phyloP scores from a whole-genome alignment of 108 stramenopile species.

The Skeletonema potamos region DNA sequence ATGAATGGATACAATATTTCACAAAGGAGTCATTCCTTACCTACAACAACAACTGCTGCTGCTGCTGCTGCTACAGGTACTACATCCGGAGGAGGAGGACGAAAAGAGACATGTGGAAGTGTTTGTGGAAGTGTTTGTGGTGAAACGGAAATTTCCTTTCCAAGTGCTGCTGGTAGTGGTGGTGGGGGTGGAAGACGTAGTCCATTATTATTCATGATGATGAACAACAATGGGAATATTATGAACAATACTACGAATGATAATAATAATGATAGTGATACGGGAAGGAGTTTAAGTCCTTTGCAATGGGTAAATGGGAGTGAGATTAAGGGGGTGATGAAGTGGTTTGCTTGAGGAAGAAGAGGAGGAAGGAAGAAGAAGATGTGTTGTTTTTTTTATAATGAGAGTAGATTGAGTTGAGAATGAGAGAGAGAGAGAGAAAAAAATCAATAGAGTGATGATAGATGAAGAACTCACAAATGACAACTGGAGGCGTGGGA shows the following conservation, averaged over 20 bases:
- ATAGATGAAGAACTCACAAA: no score
- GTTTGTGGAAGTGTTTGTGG: slow-evolving; percentile 19
- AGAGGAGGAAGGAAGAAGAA: not conserved
- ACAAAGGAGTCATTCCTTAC: not conserved
- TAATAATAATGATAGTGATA: not conserved
- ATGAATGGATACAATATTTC: not conserved
- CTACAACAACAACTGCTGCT: no score
- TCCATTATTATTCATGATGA: not conserved
- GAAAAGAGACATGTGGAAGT: not conserved
- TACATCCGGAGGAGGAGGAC: not conserved
- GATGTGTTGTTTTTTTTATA: not conserved
- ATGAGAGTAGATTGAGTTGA: not conserved
- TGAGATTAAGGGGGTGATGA: not conserved
- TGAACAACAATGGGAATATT: not conserved
- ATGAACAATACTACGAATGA: not conserved
- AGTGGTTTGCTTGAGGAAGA: not conserved
- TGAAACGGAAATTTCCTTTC: slow-evolving; percentile 19
- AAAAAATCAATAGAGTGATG: no score
- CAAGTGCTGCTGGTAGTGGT: not conserved
- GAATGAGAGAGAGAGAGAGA: not conserved
- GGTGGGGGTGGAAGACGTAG: not conserved
- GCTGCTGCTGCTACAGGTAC: no score
- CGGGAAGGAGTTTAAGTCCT: slow-evolving; percentile 1
- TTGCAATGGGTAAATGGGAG: slow-evolving; percentile 24
- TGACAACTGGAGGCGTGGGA: no score